Base-by-base conservation (phyloP, 139 green algal genomes). In the Auxenochlorella pyrenoidosa region DNA sequence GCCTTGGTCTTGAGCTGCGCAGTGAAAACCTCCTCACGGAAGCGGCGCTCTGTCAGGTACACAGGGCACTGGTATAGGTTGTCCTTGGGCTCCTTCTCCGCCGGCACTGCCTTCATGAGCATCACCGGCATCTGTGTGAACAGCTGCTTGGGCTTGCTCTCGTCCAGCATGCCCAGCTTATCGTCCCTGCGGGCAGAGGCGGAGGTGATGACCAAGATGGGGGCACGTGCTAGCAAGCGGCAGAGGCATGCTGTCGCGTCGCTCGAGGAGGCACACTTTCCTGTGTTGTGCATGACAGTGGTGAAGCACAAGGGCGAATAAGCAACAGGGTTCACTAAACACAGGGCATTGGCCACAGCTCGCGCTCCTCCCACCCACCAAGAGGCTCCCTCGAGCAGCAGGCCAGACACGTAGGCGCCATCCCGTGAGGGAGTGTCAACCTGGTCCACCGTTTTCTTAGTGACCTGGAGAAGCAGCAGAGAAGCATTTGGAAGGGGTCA, bases 1-100 rank as follows among this genome's bases (percentile, higher is more conserved):
- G 95, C 91, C 91, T 97, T 97, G 70, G 88, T 93, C 89, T 96
- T 97, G 79, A 99, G 92, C 91, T 98, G 95, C n/a, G 93, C 95
- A 3, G 95, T 97, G 86, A 98, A 98, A 30, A 98, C 92, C 89
- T 99, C 97, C 90, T 98, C 92, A 28, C 95, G 84, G 90, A 98
- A 98, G 34, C 96, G 91, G 16, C 93, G 92, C 91, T 97, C 95
- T 3, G 97, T 99, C 44, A 93, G 94, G 90, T 98, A 99, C 40
- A 99, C 96, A 21, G 97, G 96, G 88, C 95, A 98, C 89, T 95
- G 81, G 43, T 79, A 78, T 0, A 86, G 19, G 63, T 30, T 30
- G 36, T 77, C 63, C 41, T 54, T 51, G 38, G 81, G 81, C 81
- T 86, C 81, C 65, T 79, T 86, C 81, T 86, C 81, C 0, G 65